A percentile compares a stretch with the other conserved stretches of the same genome.
Conservation (phyloP, 768 basidiomycete genomes). For the Pleurotus salmoneostramineus region DNA sequence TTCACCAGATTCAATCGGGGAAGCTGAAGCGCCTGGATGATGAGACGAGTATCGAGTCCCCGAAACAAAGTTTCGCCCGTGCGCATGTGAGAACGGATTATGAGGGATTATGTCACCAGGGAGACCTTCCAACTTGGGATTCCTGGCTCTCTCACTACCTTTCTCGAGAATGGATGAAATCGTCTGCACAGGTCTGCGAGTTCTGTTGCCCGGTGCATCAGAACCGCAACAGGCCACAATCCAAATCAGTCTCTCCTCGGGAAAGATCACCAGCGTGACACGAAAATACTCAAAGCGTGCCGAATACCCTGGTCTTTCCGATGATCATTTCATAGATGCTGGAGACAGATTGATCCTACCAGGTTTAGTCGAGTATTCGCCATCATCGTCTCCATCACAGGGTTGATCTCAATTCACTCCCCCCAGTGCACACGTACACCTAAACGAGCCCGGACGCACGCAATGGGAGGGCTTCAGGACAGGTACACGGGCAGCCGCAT, state of each 20-base stretch:
- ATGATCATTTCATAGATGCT: slow-evolving; percentile 47
- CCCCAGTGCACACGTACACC: slow-evolving; percentile 81
- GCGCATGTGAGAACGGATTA: slow-evolving; percentile 3
- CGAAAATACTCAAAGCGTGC: slow-evolving; percentile 24
- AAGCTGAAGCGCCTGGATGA: too few relatives aligned
- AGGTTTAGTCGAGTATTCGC: slow-evolving; percentile 75
- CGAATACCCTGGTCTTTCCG: slow-evolving; percentile 23
- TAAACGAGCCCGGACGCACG: slow-evolving; percentile 91
- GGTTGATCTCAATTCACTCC: slow-evolving; percentile 8
- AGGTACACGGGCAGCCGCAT: slow-evolving; percentile 86
- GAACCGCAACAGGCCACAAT: slow-evolving; percentile 63
- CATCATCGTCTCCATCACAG: background rate
- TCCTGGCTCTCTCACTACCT: slow-evolving; percentile 15
- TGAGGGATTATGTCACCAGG: slow-evolving; percentile 5
- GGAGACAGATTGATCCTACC: slow-evolving; percentile 63
- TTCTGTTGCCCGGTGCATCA: slow-evolving; percentile 49
- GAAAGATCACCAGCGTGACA: slow-evolving; percentile 53
- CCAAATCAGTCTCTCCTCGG: slow-evolving; percentile 49
- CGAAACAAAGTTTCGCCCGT: background rate
- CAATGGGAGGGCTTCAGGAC: slow-evolving; percentile 94
- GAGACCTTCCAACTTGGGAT: slow-evolving; percentile 11
- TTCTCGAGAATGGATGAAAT: slow-evolving; percentile 10
- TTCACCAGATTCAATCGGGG: background rate
- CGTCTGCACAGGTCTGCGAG: slow-evolving; percentile 50
- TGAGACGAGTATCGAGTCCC: background rate